Base-by-base conservation (phyloP, 2,329 filamentous ascomycete species). In the Aspergillus chevalieri region DNA sequence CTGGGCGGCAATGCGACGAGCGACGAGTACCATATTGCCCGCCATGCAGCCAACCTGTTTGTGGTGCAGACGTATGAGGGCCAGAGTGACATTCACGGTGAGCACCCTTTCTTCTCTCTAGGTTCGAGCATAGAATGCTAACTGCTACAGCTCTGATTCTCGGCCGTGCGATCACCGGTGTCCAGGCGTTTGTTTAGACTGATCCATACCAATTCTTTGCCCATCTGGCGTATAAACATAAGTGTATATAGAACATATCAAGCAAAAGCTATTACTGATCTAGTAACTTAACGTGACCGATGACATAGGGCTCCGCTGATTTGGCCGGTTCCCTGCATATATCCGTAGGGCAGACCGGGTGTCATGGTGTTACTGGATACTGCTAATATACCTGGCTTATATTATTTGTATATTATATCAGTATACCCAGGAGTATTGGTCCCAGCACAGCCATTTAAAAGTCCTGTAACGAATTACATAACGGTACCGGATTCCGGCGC, bases 21-120 rank as follows among this genome's bases (percentile, higher is more conserved):
- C 64, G 93, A 98, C 62, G 93, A 98, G 74, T 98, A 97, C 65
- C 84, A 84, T 54, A 96, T 98, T 64, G 93, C 89, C 14, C 83
- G 93, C 56, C 93, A 97, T 74, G 93, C 96, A 51, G 86, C 92
- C 49, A 98, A 98, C 69, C 71, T 98, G 56, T 98, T 94, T 70
- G 93, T 98, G 47, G 94, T 92, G 48, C 92, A 97, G 74, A 97
- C 92, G 1, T 98, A 98, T 61, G 93, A 98, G 74, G 93, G 93
- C 19, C 93, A 97, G 73, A 96, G 91, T 65, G 93, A 97, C 72
- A 97, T 97, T 66, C 93, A 97, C 70, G 83, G 89, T 92, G 74
- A 80, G 87, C 81, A 48, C 42, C 51, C 47, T 52, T 60, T 53
- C 7, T 36, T 36, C n/a, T 17, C n/a, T 36, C 15, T 17, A 17